Base-by-base conservation (phyloP, 768 basidiomycete species). In the Candolleomyces aberdarensis region DNA sequence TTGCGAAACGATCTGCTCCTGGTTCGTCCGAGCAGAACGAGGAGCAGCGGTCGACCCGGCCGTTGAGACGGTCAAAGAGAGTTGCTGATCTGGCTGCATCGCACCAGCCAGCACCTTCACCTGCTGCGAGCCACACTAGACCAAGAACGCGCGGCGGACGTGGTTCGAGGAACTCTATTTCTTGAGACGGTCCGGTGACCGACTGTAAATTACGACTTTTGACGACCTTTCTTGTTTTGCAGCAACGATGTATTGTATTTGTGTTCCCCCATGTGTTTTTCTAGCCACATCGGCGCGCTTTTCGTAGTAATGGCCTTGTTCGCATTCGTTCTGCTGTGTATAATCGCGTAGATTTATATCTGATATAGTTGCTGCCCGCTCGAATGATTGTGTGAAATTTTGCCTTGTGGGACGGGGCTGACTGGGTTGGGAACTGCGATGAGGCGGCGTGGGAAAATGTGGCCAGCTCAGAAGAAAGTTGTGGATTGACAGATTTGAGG, bases 61-160 rank as follows among this genome's bases (percentile, higher is more conserved):
- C 82, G 0, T 66, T 86, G 57, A 76, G 86, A 31, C 79, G 88
- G 61, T 91, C 89, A 62, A 88, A 85, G 74, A 78, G 89, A 50
- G 88, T 89, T 20, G 87, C 87, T 32, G 79, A 83, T 17, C 74
- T 78, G 48, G 81, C 81, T 51, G 80, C 81, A 8, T 43, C 78
- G 82, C 52, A 54, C 32, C 47, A 73, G 80, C 43, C 75, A 77
- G 53, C 78, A 77, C 48, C 78, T 77, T 56, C 49, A 61, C 14
- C 63, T 63, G 3, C 63, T 62, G 36, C 67, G 70, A 20, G 44
- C 68, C 61, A 36, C 44, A 62, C 62, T n/a, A 61, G 69, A 49
- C 63, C 66, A 58, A 65, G 66, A 49, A 66, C 64, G 56, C 60
- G 49, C 32, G 60, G 22, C 40, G 60, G 78, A 63, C 78, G 79